Evolutionary conservation across 2,329 filamentous ascomycete species (phyloP), one percentile per base, ranked within the genome.

Genomic region (Mycosphaerella sp.): DNA sequence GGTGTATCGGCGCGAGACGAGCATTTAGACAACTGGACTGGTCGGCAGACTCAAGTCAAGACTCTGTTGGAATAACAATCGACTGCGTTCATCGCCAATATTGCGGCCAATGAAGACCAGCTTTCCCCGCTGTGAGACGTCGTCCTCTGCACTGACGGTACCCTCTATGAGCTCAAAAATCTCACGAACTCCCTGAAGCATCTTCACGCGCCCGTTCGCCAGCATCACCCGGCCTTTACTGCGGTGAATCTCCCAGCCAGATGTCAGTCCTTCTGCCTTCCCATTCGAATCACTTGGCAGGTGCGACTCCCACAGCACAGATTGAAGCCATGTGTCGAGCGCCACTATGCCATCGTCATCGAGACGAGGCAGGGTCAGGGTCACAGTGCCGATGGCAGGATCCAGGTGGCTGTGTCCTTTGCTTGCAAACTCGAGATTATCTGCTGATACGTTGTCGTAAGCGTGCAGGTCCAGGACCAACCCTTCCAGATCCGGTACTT

Each of bases 371-470:
- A 93, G 74, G 1, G 79, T 75, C 51, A 97, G 78, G 0, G 87
- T 83, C 5, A 90, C 76, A 0, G 93, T 97, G 6, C 89, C 87
- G 54, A 97, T 95, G 1, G 86, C 87, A 29, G 89, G 84, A 71
- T 98, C 93, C 9, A 97, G 77, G 73, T 95, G 90, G 63, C 88
- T 95, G 67, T 96, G 90, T 0, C 89, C 90, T 69, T 89, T 90
- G 39, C 74, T 77, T 7, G 79, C 78, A 53, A 86, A 85, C 55
- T 90, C 85, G 31, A 95, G 73, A 54, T 72, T 70, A 12, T 69
- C 69, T 12, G 80, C 81, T 32, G 83, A 80, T 32, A 96, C 85
- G 58, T 86, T 80, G 64, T 96, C 89, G 69, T 98, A 98, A 0
- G 93, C 92, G 68, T 96, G 89, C 31, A 98, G 75, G 70, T 97